Evolutionary conservation across 2,329 filamentous ascomycete species (phyloP), one percentile per base, ranked within the genome.

Genomic region (Sarocladiaceae sp.): DNA sequence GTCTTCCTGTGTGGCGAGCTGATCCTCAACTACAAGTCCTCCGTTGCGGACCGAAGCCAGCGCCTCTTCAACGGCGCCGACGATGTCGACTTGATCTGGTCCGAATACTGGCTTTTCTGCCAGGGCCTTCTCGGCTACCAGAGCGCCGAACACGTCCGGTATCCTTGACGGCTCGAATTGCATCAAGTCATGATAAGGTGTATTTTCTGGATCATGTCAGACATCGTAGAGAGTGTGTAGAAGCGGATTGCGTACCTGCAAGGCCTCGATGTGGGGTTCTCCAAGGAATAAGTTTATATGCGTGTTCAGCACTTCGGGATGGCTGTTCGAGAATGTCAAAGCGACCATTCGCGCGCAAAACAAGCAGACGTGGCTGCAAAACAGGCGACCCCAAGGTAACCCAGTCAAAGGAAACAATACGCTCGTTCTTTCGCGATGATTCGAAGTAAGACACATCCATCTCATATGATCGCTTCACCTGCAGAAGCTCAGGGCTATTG

Each of bases 321-420:
- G 83, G 81, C 59, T 81, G 79, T 56, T 84, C 78, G 23, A 86
- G 63, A 17, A 87, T 81, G 26, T 83, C 80, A 60, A 85, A 82
- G 13, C 70, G 71, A 17, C 83, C 82, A 56, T 78, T 85, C 29
- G 80, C 80, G 23, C 82, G 74, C 23, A 86, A 64, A 2, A 82
- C 80, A 22, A 86, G 64, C 35, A 83, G 68, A n/a, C 83, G 74
- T 26, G 82, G 80, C 22, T 76, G 76, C 47, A 84, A 61, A 13
- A 75, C 73, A 3, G 79, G 71, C 3, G 78, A 80, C 11, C 76
- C 72, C 44, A 84, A 69, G 3, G 79, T 84, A 10, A 86, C 70
- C 83, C 83, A 87, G 62, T 87, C 83, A 62, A 86, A 86, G 0
- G 83, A 86, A 7, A 86, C 80, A 28, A 86, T 84, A 18, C 80